A percentile compares a stretch with the other conserved stretches of the same genome.
phyloP scores from a whole-genome alignment of 208 protist genomes.

The Crithidia mellificae region DNA sequence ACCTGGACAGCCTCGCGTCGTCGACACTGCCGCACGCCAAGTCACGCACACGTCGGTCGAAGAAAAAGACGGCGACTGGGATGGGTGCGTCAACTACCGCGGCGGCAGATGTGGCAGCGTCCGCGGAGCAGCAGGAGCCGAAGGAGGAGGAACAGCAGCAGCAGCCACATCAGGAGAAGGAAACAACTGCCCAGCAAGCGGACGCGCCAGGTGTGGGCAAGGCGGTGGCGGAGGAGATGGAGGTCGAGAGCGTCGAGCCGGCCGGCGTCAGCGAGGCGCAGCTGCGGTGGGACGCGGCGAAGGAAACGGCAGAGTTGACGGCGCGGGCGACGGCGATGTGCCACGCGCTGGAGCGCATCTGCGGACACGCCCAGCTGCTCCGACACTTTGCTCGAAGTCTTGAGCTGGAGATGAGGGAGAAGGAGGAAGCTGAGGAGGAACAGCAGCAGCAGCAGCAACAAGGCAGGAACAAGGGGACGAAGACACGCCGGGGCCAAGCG shows the following conservation, averaged over 20 bases:
- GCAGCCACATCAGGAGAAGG: background rate
- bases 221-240: no score
- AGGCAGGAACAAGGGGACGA: background rate
- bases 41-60: conserved; percentile 9
- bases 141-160: background rate
- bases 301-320: conserved; percentile 24
- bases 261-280: conserved; percentile 3
- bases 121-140: background rate
- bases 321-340: conserved; percentile 16
- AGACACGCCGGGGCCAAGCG: background rate
- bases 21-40: background rate
- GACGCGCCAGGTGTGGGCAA: no score
- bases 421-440: no score
- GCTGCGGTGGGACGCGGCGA: conserved; percentile 19
- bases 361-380: conserved; percentile 13
- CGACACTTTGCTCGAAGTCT: background rate
- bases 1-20: background rate
- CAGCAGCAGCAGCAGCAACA: no score
- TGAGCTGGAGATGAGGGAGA: background rate
- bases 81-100: background rate
- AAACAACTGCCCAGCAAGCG: background rate
- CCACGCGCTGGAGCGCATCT: conserved; percentile 11
- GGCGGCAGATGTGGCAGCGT: background rate
- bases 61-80: background rate
- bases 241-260: conserved; percentile 3